phyloP scores from a whole-genome alignment of 2,329 filamentous ascomycete genomes.

The Aspergillus carbonarius region DNA sequence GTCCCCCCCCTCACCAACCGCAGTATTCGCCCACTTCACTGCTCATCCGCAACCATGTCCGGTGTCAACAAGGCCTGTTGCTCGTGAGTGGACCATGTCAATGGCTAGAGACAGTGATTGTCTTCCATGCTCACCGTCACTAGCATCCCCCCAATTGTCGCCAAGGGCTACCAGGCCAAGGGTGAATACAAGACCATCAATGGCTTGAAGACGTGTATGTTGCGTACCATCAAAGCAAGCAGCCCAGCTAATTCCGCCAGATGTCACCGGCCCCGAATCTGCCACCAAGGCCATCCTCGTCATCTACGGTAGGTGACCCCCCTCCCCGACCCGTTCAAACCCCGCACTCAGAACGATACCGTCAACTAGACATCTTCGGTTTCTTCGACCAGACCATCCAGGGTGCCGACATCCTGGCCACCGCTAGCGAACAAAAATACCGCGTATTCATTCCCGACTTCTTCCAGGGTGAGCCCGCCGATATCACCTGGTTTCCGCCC shows the following conservation, averaged over 20 bases:
- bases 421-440: slow-evolving; percentile 65
- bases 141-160: slow-evolving; percentile 44
- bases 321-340: not conserved
- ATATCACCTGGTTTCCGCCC: slow-evolving; percentile 61
- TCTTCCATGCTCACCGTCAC: not conserved
- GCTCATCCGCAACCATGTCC: slow-evolving; percentile 34
- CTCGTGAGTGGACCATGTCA: slow-evolving; percentile 35
- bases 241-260: slow-evolving; percentile 29
- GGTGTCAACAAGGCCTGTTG: slow-evolving; percentile 47
- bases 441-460: slow-evolving; percentile 89
- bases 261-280: slow-evolving; percentile 56
- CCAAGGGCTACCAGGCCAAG: slow-evolving; percentile 54
- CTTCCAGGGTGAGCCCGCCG: slow-evolving; percentile 73
- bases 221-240: not conserved
- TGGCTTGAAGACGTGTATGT: slow-evolving; percentile 61
- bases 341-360: not conserved
- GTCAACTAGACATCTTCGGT: slow-evolving; percentile 60
- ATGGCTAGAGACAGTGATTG: not conserved
- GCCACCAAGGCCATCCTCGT: slow-evolving; percentile 59
- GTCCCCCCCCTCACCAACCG: slow-evolving; percentile 8
- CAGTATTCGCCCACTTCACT: slow-evolving; percentile 19
- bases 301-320: slow-evolving; percentile 45
- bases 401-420: slow-evolving; percentile 62
- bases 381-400: slow-evolving; percentile 64
- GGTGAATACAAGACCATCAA: slow-evolving; percentile 60